A percentile compares a stretch with the other conserved stretches of the same genome.
Conservation (phyloP, 148 eudicot species). For the Polygonum aviculare region DNA sequence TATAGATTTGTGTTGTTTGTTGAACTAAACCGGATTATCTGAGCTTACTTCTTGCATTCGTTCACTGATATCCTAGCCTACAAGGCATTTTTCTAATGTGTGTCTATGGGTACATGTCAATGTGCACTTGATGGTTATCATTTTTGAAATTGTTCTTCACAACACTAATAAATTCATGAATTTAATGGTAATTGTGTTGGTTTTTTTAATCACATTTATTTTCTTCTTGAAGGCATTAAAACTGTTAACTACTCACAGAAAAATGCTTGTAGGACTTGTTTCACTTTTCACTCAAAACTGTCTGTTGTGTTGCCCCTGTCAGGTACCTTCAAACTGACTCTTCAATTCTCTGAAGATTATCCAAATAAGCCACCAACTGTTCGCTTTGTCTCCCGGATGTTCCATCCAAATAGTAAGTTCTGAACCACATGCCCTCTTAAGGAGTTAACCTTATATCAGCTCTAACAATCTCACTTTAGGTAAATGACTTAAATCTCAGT, state of each 20-base stretch:
- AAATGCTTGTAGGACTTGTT: not conserved
- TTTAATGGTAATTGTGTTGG: not conserved
- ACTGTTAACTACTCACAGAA: not conserved
- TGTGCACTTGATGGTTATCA: not conserved
- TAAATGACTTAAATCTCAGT: not conserved
- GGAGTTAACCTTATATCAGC: not conserved
- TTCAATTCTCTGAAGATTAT: slow-evolving; percentile 15
- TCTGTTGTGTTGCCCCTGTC: not conserved
- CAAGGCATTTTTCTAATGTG: not conserved
- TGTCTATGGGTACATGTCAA: not conserved
- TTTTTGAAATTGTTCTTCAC: not conserved
- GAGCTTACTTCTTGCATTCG: not conserved
- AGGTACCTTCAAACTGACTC: slow-evolving; percentile 24
- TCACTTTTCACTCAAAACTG: not conserved
- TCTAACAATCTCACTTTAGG: not conserved
- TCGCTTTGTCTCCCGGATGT: slow-evolving; percentile 13
- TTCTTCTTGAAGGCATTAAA: not conserved
- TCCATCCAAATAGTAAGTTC: slow-evolving; percentile 30
- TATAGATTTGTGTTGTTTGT: not conserved
- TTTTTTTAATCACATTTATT: not conserved
- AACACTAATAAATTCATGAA: not conserved
- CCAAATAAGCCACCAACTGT: slow-evolving; percentile 17
- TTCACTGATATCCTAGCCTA: not conserved
- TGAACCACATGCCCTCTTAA: not conserved
- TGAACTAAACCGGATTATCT: not conserved